Percentiles rank a stretch among this genome's conserved stretches.
These are phyloP conservation scores for Lactarius deliciosus DNA, from an alignment of 768 basidiomycete genomes.

Conservation along the genomic window DNA sequence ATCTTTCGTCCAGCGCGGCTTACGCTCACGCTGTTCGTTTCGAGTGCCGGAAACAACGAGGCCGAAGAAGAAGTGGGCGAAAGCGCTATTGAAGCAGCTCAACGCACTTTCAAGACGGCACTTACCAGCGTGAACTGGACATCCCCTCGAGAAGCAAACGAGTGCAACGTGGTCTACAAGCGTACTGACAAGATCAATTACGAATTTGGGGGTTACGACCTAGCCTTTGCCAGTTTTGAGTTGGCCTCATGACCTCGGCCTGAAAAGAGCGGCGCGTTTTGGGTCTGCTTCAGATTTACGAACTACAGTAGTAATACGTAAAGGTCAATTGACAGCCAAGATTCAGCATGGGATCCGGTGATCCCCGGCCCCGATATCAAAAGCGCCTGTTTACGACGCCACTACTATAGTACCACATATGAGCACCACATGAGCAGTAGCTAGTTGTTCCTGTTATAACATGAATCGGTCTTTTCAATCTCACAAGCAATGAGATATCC, in stretches of 20 bases:
- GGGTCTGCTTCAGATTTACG: not conserved
- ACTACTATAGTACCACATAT: conserved; percentile 10
- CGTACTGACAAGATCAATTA: conserved; percentile 98
- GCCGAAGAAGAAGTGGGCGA: conserved; percentile 50
- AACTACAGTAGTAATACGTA: conserved; percentile 2
- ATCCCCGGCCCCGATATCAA: conserved; percentile 9
- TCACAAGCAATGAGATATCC: not conserved
- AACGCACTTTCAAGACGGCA: conserved; percentile 70
- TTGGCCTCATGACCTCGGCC: conserved; percentile 35
- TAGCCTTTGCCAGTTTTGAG: conserved; percentile 89
- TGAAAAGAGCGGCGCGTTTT: conserved; percentile 12
- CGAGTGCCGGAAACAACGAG: conserved; percentile 51
- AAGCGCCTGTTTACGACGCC: conserved; percentile 9
- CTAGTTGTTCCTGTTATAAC: not conserved
- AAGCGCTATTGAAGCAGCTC: conserved; percentile 65
- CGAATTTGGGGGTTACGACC: conserved; percentile 90
- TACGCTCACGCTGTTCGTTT: conserved; percentile 88
- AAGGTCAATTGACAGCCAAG: not conserved
- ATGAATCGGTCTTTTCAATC: not conserved
- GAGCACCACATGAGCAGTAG: not conserved
- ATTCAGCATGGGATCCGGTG: conserved; percentile 8
- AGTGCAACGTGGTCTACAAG: conserved; percentile 50
- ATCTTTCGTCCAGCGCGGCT: conserved; percentile 92
- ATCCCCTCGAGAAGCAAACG: conserved; percentile 12
- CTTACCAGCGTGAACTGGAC: conserved; percentile 36